Conservation (phyloP, 495 filamentous ascomycete genomes). For the Talaromyces nanjingensis region DNA sequence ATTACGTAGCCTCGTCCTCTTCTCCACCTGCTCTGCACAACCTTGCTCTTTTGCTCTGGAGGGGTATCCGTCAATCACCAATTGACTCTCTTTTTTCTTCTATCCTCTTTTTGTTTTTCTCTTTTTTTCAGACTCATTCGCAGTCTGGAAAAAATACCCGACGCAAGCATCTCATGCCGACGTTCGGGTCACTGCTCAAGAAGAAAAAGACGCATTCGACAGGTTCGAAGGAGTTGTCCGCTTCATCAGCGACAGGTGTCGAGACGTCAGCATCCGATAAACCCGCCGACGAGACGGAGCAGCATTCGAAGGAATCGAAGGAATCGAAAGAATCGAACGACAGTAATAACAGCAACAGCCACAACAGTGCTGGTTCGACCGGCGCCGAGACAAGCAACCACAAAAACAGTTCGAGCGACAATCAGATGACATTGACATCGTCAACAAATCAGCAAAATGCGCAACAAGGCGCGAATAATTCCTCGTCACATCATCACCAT, state of each 20-base stretch:
- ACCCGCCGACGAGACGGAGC: conserved; percentile 17
- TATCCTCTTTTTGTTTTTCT: conserved; percentile 7
- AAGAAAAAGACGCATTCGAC: conserved; percentile 86
- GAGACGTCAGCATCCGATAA: conserved; percentile 22
- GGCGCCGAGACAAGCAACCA: conserved; percentile 20
- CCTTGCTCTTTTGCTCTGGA: background rate
- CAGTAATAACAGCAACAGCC: conserved; percentile 7
- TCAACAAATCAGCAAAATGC: background rate
- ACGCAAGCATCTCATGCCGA: conserved; percentile 28
- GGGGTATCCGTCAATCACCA: background rate
- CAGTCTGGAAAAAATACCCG: conserved; percentile 9
- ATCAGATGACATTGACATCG: conserved; percentile 7
- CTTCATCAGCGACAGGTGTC: conserved; percentile 44
- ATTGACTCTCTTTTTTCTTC: conserved; percentile 4
- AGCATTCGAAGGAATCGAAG: conserved; percentile 9
- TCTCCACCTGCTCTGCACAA: background rate
- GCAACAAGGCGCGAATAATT: conserved; percentile 7
- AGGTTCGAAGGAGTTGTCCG: conserved; percentile 49
- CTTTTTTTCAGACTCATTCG: conserved; percentile 10
- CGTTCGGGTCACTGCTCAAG: conserved; percentile 73
- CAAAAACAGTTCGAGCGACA: conserved; percentile 1
- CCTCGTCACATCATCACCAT: conserved; percentile 19
- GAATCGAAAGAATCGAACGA: conserved; percentile 13
- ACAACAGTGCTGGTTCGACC: conserved; percentile 26
- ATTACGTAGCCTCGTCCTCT: background rate